A percentile compares a stretch with the other conserved stretches of the same genome.
phyloP scores from a whole-genome alignment of 108 stramenopile species.

The Stephanodiscus minutulus region DNA sequence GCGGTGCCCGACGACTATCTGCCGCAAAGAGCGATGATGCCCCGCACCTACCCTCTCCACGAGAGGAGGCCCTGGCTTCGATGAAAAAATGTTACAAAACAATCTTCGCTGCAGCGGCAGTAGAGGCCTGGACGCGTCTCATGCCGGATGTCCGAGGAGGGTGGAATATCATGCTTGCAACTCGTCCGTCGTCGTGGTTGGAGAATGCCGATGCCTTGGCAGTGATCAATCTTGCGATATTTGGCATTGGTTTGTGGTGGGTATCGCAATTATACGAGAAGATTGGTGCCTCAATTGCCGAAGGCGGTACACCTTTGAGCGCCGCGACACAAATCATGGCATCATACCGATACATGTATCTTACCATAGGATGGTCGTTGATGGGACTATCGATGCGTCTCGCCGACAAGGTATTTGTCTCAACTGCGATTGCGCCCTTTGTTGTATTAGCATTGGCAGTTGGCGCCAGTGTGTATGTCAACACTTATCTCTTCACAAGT shows the following conservation, averaged over 20 bases:
- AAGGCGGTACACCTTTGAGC: neutral
- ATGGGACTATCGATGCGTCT: conserved; percentile 4
- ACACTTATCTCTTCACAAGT: neutral
- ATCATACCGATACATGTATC: conserved; percentile 7
- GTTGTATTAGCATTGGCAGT: conserved; percentile 1
- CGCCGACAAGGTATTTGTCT: neutral
- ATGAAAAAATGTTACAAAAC: conserved; percentile 1
- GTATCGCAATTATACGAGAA: conserved; percentile 1
- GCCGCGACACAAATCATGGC: neutral
- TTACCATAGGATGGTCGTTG: conserved; percentile 3
- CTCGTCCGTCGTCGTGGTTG: conserved; percentile 4
- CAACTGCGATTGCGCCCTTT: neutral
- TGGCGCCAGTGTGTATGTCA: neutral
- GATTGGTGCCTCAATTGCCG: neutral
- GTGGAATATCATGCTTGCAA: neutral
- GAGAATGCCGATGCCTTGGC: neutral
- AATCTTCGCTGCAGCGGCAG: neutral
- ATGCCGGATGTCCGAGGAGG: neutral
- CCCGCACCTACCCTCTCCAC: neutral
- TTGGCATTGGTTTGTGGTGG: conserved; percentile 8
- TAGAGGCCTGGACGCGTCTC: neutral
- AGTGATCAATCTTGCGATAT: neutral
- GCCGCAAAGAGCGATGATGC: no score
- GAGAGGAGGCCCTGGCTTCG: conserved; percentile 8
- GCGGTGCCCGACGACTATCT: no score